phyloP scores from a whole-genome alignment of 208 protist species.

The Trichomonas vaginalis region DNA sequence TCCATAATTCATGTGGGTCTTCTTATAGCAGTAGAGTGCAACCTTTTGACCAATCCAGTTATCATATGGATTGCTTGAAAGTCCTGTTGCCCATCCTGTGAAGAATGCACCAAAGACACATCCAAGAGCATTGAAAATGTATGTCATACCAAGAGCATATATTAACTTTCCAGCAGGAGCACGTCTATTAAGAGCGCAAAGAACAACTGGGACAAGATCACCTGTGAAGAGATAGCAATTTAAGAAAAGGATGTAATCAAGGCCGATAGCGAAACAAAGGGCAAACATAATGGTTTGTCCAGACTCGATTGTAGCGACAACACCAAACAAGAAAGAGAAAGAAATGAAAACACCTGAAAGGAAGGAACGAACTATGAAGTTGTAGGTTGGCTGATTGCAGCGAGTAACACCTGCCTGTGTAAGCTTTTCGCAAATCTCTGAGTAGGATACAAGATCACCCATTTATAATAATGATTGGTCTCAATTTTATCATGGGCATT shows the following conservation, averaged over 20 bases:
- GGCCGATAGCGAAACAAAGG: neutral
- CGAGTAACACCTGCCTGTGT: neutral
- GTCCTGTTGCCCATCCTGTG: neutral
- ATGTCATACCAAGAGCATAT: too few species aligned
- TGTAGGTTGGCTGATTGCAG: neutral
- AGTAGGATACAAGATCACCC: neutral
- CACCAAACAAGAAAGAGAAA: neutral
- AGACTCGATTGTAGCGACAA: neutral
- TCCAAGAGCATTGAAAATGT: neutral
- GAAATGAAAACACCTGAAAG: neutral
- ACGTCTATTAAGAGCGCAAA: neutral
- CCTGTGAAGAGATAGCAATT: neutral
- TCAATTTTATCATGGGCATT: too few species aligned
- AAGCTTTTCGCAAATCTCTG: neutral
- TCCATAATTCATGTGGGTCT: too few species aligned
- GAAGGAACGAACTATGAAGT: neutral
- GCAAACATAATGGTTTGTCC: neutral
- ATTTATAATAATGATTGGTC: too few species aligned
- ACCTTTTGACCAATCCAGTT: too few species aligned
- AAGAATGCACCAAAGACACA: neutral
- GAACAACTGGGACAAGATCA: neutral
- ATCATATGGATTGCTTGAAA: neutral
- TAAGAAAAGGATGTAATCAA: neutral
- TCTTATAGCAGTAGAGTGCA: too few species aligned
- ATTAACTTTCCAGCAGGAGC: neutral